Base-by-base conservation (phyloP, 2,329 filamentous ascomycete species). In the Aureobasidium sp. region DNA sequence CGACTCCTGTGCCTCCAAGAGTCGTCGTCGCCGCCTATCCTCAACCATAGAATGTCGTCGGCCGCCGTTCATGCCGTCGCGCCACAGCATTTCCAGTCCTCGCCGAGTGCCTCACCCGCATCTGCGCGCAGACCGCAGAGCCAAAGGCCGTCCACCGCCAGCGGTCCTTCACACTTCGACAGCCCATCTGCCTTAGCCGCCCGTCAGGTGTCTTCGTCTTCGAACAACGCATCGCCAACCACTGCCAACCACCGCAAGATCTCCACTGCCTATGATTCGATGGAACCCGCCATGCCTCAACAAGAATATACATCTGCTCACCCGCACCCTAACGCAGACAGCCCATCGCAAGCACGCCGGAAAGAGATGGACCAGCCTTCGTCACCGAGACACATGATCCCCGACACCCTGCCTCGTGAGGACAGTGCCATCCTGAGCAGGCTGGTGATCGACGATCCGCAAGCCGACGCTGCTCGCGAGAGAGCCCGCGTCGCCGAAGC, bases 361-460 rank as follows among this genome's bases (percentile, higher is more conserved):
- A 62, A 56, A 62, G 60, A 62, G 48, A 62, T 45, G 39, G 62
- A 63, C 34, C 55, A 65, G 47, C 76, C 75, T 31, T 76, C 81
- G 51, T 80, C 82, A 63, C 82, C 82, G 42, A 76, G 80, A 65
- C 77, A 83, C 41, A 82, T 82, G 20, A 82, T 74, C 52, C 74
- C 74, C 53, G 76, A 76, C 20, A 73, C 81, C 45, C 80, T 89
- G 14, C 84, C 86, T 15, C 85, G 88, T 63, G 90, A 96, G 73
- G 86, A 89, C 62, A 92, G 88, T 74, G 86, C 91, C 62, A 86
- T 91, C 36, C 82, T 96, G 65, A 90, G 89, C 72, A 84, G 88
- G 64, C 84, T 92, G 65, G 80, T 93, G 65, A 83, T 91, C 29
- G 88, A 88, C 55, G 88, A 90, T 67, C 89, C 89, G 7, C 83